Conservation (phyloP, 2,329 filamentous ascomycete genomes). For the Stagonosporopsis vannaccii region DNA sequence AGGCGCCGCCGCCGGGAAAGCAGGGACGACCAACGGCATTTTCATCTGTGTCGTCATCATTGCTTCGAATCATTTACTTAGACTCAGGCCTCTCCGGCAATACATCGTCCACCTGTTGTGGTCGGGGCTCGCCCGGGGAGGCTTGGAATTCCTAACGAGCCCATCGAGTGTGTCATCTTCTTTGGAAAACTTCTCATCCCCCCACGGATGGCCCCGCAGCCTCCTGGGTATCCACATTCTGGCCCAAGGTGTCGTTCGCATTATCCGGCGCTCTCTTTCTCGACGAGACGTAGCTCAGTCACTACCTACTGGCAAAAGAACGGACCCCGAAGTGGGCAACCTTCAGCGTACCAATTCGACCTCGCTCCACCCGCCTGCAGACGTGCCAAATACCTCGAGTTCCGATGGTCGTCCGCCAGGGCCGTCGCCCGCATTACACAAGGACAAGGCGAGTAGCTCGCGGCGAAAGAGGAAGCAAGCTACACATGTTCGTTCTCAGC, state of each 20-base stretch:
- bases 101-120: slow-evolving; percentile 50
- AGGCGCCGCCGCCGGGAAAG: slow-evolving; percentile 74
- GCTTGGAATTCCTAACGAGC: slow-evolving; percentile 50
- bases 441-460: slow-evolving; percentile 68
- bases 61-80: slow-evolving; percentile 57
- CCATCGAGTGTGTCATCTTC: slow-evolving; percentile 46
- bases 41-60: slow-evolving; percentile 76
- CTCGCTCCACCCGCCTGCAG: slow-evolving; percentile 57
- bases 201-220: slow-evolving; percentile 72
- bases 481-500: slow-evolving; percentile 86
- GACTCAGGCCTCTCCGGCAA: slow-evolving; percentile 60
- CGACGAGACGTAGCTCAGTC: slow-evolving; percentile 44
- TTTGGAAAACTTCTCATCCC: slow-evolving; percentile 49
- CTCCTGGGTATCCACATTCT: slow-evolving; percentile 77
- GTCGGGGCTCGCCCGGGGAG: slow-evolving; percentile 51
- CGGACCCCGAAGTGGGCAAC: slow-evolving; percentile 68
- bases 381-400: slow-evolving; percentile 54
- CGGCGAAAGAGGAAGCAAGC: slow-evolving; percentile 92
- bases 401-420: slow-evolving; percentile 60
- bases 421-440: slow-evolving; percentile 60
- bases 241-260: slow-evolving; percentile 74
- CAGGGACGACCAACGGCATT: slow-evolving; percentile 74
- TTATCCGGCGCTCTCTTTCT: slow-evolving; percentile 62
- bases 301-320: slow-evolving; percentile 49
- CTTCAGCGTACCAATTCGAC: slow-evolving; percentile 45